Base-by-base conservation (phyloP, 192 early-diverging fungal genomes). In the Spizellomyces sp. region DNA sequence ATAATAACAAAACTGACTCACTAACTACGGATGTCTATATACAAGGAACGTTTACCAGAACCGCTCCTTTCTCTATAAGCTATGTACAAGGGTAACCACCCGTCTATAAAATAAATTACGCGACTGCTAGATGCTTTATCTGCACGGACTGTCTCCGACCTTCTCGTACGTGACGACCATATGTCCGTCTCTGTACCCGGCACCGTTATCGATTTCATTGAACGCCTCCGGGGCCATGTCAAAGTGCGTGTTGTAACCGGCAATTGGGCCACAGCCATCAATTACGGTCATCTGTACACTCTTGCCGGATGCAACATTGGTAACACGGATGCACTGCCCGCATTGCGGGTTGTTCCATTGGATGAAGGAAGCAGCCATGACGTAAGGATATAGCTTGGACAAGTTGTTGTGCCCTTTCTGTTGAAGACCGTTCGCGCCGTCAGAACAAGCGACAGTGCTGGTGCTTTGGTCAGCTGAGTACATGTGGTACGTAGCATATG, bases 221-320 rank as follows among this genome's bases (percentile, higher is more conserved):
- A 54, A 54, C 52, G 52, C 52, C 52, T 54, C 52, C 52, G 52
- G 52, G 52, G 52, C 52, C 15, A 54, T 54, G 19, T 54, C 52
- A 54, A 54, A 54, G 52, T 54, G 52, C 2, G 52, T 17, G 52
- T 54, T 17, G 3, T 54, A 54, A 17, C 52, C 52, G 19, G 52
- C 2, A 2, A n/a, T 14, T 54, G 14, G 15, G 2, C 52, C 52
- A 54, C 52, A 54, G 15, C 19, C 15, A 17, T 54, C 52, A 17
- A 54, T 54, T 14, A 54, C 52, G 19, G 52, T n/a, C 15, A 54
- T 17, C 15, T 14, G 14, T 2, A 54, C 3, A 17, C 15, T n/a
- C 52, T 17, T 17, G 2, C 19, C 19, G 3, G 52, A 17, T n/a
- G 15, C 52, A 17, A 54, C 52, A n/a, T n/a, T n/a, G n/a, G n/a